Base-by-base conservation (phyloP, 805 yeast genomes). In the Ascoidea tarda region DNA sequence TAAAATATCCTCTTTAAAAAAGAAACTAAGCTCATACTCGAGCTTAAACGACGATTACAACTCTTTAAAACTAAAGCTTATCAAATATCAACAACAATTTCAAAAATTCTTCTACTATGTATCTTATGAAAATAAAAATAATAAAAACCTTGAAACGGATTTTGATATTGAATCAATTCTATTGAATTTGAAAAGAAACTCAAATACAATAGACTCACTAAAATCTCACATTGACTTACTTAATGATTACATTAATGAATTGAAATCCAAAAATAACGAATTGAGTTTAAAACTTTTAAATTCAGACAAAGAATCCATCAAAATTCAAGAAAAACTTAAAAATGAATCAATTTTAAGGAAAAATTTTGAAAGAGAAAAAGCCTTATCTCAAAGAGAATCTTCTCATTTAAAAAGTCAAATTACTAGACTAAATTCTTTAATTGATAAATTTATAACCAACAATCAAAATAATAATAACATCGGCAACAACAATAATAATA, bases 371-470 rank as follows among this genome's bases (percentile, higher is more conserved):
- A 38, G 14, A 2, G 44, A 38, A 14, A 38, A 38, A 38, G 14
- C 14, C 14, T 38, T 38, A 38, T 8, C 44, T 38, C 44, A 38
- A 14, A 14, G 14, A 38, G 44, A 38, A 38, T 38, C 14, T 14
- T 10, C 8, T 38, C 14, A 10, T 47, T 51, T 31, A 51, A 55
- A 16, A 52, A 54, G 42, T 51, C 52, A 28, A 53, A 55, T 33
- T 55, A 55, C 45, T 50, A 52, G 50, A 53, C 58, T 6, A 53
- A 53, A 44, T 52, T 56, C 21, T 47, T 47, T 44, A 16, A 16
- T n/a, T 54, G 51, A 46, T 50, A 51, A 31, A 44, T 54, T 12
- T 28, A 47, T 14, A 38, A 52, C 48, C 38, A 32, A 16, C 8
- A 47, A 31, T 12, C 8, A 16, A 33, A 16, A 46, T 10, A 16